Conservation (phyloP, 768 basidiomycete species). For the Lenzites betulinus region DNA sequence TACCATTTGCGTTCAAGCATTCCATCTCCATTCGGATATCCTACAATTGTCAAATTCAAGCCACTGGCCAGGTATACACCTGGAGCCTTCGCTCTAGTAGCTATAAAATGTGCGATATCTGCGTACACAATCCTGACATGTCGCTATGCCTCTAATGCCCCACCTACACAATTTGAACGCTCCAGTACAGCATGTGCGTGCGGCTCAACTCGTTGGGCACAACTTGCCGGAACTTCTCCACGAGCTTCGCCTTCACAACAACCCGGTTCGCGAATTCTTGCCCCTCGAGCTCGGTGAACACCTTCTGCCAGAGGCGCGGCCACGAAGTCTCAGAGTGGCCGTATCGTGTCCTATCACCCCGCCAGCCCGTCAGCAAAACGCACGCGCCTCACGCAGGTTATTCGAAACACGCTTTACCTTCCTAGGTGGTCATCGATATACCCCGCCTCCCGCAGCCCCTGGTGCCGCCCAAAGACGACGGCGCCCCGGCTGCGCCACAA, state of each 20-base stretch:
- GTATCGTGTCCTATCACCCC: constrained; percentile 27
- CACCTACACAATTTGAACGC: constrained; percentile 27
- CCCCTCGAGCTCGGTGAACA: constrained; percentile 29
- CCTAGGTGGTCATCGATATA: constrained; percentile 32
- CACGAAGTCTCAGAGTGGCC: constrained; percentile 36
- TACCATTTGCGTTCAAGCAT: too few relatives aligned
- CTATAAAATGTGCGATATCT: too few relatives aligned
- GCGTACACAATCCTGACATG: too few relatives aligned
- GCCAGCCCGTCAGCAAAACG: neutral
- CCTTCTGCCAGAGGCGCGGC: constrained; percentile 32
- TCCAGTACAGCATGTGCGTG: constrained; percentile 31
- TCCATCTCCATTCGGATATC: too few relatives aligned
- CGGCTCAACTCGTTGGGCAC: neutral
- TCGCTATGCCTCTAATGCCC: too few relatives aligned
- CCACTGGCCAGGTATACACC: too few relatives aligned
- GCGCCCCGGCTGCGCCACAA: constrained; percentile 28
- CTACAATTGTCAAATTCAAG: too few relatives aligned
- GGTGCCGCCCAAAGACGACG: constrained; percentile 38
- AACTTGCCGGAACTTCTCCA: constrained; percentile 17
- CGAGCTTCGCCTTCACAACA: constrained; percentile 25
- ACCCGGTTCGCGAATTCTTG: constrained; percentile 25
- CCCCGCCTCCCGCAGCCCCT: constrained; percentile 29
- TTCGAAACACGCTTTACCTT: constrained; percentile 20
- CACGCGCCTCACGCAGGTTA: too few relatives aligned
- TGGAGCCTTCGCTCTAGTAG: too few relatives aligned